Evolutionary conservation across 768 basidiomycete genomes (phyloP).

Genomic region (Macrolepiota dolichaula): DNA sequence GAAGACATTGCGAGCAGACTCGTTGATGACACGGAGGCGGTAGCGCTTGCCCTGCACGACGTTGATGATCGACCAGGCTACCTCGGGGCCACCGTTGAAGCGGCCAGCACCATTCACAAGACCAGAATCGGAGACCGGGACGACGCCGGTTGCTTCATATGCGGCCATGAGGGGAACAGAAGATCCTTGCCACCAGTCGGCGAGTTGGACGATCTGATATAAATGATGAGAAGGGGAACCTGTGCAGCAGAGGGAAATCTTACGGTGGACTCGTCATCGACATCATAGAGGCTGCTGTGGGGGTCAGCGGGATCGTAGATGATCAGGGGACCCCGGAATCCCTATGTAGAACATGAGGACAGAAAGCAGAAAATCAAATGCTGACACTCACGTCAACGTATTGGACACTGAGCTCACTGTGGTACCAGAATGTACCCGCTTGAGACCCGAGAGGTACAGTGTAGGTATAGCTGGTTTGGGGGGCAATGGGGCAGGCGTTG

Average conservation of each 20-base stretch:
- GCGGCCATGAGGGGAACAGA: conserved; percentile 24
- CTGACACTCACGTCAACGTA: too few species aligned
- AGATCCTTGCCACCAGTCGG: too few species aligned
- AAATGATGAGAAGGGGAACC: conserved; percentile 12
- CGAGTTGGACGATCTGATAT: conserved; percentile 22
- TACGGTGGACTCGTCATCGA: conserved; percentile 5
- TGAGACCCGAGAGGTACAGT: conserved; percentile 26
- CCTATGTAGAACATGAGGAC: conserved; percentile 16
- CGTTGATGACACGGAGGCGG: too few species aligned
- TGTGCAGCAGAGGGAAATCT: conserved; percentile 15
- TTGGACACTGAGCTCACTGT: conserved; percentile 14
- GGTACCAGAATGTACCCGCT: conserved; percentile 24
- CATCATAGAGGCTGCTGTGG: conserved; percentile 17
- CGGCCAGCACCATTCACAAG: conserved; percentile 48
- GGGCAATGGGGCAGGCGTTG: too few species aligned
- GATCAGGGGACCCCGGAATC: too few species aligned
- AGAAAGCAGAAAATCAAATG: neutral
- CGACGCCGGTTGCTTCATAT: conserved; percentile 21
- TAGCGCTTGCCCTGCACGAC: conserved; percentile 38
- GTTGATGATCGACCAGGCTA: conserved; percentile 35
- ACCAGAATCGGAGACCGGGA: conserved; percentile 34
- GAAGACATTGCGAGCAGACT: too few species aligned
- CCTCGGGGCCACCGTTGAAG: conserved; percentile 40
- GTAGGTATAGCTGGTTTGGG: too few species aligned
- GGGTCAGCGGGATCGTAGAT: too few species aligned